These are phyloP conservation scores for Inonotus hispidus DNA, from an alignment of 1,284 basidiomycete genomes.

Conservation along the genomic window DNA sequence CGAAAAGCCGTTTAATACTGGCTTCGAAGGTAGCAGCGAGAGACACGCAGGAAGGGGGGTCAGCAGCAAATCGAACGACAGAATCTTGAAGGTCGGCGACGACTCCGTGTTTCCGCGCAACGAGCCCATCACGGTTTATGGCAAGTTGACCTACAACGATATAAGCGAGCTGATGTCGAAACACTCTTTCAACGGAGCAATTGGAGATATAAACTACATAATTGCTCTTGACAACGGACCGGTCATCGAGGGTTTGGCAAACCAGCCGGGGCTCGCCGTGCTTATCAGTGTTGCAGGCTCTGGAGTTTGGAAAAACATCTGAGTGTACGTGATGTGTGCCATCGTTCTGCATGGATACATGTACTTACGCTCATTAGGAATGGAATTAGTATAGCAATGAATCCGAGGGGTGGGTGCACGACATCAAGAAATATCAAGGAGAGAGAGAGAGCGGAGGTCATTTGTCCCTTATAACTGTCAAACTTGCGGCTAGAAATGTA, in stretches of 20 bases:
- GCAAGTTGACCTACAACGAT: neutral
- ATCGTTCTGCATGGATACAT: no score
- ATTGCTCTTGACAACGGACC: neutral
- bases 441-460: no score
- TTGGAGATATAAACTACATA: neutral
- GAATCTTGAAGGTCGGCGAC: neutral
- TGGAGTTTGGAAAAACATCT: neutral
- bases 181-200: neutral
- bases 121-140: neutral
- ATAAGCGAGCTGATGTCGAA: neutral
- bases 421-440: no score
- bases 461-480: no score
- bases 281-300: neutral
- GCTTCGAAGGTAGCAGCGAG: no score
- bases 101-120: neutral
- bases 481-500: no score
- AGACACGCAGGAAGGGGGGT: no score
- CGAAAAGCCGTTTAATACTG: no score
- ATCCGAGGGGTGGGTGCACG: no score
- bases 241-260: neutral
- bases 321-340: neutral
- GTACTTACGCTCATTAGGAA: no score
- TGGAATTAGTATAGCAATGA: no score
- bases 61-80: neutral
- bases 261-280: neutral